Evolutionary conservation across 2,329 filamentous ascomycete species (phyloP).

Genomic region (Cladosporium sp.): DNA sequence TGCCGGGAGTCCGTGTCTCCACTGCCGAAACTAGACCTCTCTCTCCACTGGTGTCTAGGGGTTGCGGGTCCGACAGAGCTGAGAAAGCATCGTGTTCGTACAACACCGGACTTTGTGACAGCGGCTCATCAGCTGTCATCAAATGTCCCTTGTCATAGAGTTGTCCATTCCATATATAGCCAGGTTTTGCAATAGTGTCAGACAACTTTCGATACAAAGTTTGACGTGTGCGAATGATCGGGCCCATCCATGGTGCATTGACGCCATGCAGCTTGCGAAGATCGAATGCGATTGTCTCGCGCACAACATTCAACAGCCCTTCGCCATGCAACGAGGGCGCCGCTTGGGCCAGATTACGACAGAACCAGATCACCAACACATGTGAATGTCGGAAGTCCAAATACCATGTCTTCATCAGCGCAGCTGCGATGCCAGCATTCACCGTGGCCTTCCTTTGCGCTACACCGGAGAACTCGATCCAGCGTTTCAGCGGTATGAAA

Average conservation of each 20-base stretch:
- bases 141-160: neutral
- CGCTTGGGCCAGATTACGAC: slow-evolving; percentile 26
- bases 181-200: slow-evolving; percentile 21
- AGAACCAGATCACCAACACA: slow-evolving; percentile 32
- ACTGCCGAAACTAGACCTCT: neutral
- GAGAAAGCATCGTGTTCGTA: neutral
- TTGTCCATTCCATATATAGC: slow-evolving; percentile 17
- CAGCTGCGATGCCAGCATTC: slow-evolving; percentile 25
- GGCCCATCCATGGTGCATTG: slow-evolving; percentile 18
- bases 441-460: slow-evolving; percentile 27
- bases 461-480: slow-evolving; percentile 28
- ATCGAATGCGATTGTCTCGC: slow-evolving; percentile 33
- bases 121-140: neutral
- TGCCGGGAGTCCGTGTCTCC: neutral
- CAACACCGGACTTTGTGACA: neutral
- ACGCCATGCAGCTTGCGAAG: slow-evolving; percentile 26
- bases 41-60: neutral
- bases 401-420: slow-evolving; percentile 33
- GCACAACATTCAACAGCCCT: slow-evolving; percentile 28
- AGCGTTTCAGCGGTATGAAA: slow-evolving; percentile 29
- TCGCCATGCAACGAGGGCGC: slow-evolving; percentile 27
- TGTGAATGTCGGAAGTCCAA: slow-evolving; percentile 33
- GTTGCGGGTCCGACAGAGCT: neutral
- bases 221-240: slow-evolving; percentile 8
- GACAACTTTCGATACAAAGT: neutral